Base-by-base conservation (phyloP, 345 rosid species). In the Pistacia integerrima region DNA sequence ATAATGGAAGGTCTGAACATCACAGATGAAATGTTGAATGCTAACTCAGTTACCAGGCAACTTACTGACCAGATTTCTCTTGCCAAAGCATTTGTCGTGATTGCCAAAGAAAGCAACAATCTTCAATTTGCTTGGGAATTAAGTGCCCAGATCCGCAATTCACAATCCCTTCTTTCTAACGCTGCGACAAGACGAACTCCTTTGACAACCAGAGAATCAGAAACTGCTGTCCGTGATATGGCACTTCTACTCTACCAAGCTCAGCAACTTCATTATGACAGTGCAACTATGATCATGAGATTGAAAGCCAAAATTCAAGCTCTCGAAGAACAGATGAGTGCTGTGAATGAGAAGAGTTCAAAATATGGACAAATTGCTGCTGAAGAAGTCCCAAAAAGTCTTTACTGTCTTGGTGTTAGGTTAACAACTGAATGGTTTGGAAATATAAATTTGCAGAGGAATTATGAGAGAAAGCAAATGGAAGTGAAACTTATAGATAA, bases 361-460 rank as follows among this genome's bases (percentile, higher is more conserved):
- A 94, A 94, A 82, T 92, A 87, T 69, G 97, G 97, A n/a, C 98
- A 94, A 83, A 92, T 94, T 63, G 98, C 98, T 74, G 97, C 98
- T 3, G 98, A 94, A 80, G 97, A 92, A 82, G 93, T 91, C 38
- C 98, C 98, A 5, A 94, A 92, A 84, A 92, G 98, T 78, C 87
- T 94, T 18, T 94, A 91, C 81, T 92, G 98, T 81, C 90, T 94
- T 55, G 98, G 97, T 63, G 90, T 94, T 77, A 88, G 84, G 77
- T 75, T 94, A 75, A 88, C 98, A 4, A 85, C 92, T 2, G 90
- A 91, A 78, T 94, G 98, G 97, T 92, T 88, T 79, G 83, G 81
- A 77, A 90, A 85, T 77, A 63, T 76, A 41, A 83, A 79, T 22
- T 51, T 91, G 62, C 90, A 80, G 73, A 84, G 74, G 80, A 85